Evolutionary conservation across 495 filamentous ascomycete genomes (phyloP).

Genomic region (Emericellopsis terricola): DNA sequence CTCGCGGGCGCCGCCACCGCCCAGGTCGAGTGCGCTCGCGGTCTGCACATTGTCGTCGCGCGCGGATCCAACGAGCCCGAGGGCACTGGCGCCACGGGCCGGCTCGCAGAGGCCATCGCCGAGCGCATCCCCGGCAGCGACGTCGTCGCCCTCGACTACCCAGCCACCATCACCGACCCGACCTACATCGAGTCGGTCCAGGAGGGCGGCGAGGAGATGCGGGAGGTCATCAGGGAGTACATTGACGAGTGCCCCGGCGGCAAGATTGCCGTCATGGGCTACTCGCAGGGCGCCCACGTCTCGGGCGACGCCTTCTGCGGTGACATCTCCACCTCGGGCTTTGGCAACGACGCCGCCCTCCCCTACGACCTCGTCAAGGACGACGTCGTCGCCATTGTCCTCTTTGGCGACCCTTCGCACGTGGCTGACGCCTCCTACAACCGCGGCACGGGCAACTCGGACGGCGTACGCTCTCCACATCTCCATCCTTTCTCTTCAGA

Average conservation of each 20-base stretch:
- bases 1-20: not conserved
- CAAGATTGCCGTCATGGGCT: constrained; percentile 13
- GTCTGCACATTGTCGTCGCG: constrained; percentile 6
- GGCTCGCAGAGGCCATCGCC: constrained; percentile 5
- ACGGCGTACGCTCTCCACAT: constrained; percentile 4
- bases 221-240: constrained; percentile 6
- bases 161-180: constrained; percentile 2
- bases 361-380: not conserved
- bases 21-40: constrained; percentile 2
- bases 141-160: constrained; percentile 6
- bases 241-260: constrained; percentile 6
- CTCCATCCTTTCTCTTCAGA: not conserved
- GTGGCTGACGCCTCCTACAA: constrained; percentile 6
- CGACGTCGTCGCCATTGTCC: constrained; percentile 7
- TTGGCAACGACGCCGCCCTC: not conserved
- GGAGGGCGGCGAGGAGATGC: constrained; percentile 7
- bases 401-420: constrained; percentile 10
- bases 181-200: constrained; percentile 6
- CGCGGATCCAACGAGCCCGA: constrained; percentile 5
- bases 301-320: constrained; percentile 1
- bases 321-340: not conserved
- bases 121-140: constrained; percentile 4
- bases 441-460: constrained; percentile 5
- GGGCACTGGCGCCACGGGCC: constrained; percentile 3
- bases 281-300: constrained; percentile 9